A percentile compares a stretch with the other conserved stretches of the same genome.
These are phyloP conservation scores for Xylariaceae sp. DNA, from an alignment of 2,329 filamentous ascomycete genomes.

Conservation along the genomic window DNA sequence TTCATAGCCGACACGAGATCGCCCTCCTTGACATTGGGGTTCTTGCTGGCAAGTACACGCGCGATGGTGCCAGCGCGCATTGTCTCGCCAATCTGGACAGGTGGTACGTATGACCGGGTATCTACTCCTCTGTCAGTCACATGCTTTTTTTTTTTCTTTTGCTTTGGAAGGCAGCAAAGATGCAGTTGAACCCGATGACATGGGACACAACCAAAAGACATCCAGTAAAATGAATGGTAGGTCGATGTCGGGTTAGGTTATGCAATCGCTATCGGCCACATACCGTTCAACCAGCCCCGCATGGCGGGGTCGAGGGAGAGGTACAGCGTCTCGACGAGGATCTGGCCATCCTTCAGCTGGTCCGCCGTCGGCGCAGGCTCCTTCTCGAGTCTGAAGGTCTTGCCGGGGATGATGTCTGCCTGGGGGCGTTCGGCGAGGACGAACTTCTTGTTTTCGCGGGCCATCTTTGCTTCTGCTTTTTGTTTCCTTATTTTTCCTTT, in stretches of 20 bases:
- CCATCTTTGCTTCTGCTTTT: slow-evolving; percentile 31
- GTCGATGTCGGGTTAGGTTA: too few species aligned
- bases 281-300: slow-evolving; percentile 64
- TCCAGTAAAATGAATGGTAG: too few species aligned
- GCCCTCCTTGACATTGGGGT: slow-evolving; percentile 48
- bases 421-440: slow-evolving; percentile 60
- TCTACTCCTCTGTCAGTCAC: too few species aligned
- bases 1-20: slow-evolving; percentile 48
- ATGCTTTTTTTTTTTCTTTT: too few species aligned
- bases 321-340: slow-evolving; percentile 57
- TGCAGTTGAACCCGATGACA: not conserved
- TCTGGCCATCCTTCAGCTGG: slow-evolving; percentile 57
- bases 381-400: slow-evolving; percentile 55
- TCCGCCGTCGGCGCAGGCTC: slow-evolving; percentile 45
- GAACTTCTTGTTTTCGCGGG: slow-evolving; percentile 43
- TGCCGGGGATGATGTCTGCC: slow-evolving; percentile 54
- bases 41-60: slow-evolving; percentile 57
- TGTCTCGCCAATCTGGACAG: slow-evolving; percentile 60
- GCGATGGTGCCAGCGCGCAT: slow-evolving; percentile 62
- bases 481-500: not conserved
- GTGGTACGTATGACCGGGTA: slow-evolving; percentile 56
- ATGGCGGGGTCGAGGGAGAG: slow-evolving; percentile 71
- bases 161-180: too few species aligned
- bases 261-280: too few species aligned
- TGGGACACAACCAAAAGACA: not conserved